A percentile compares a stretch with the other conserved stretches of the same genome.
These are phyloP conservation scores for Hygrocybe coccinea DNA, from an alignment of 768 basidiomycete species.

Conservation along the genomic window DNA sequence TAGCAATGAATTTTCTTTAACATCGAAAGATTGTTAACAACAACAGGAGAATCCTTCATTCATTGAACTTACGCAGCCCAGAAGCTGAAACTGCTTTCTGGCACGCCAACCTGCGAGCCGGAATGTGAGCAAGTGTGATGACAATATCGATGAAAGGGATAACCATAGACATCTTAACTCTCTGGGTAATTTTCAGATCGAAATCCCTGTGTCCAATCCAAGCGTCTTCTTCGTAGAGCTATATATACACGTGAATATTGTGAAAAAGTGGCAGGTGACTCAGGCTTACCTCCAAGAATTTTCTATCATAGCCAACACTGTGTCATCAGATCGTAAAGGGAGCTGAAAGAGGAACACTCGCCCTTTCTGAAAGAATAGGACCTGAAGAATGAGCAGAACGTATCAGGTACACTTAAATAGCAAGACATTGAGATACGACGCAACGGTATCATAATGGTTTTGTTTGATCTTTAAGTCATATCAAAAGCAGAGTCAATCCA, in stretches of 20 bases:
- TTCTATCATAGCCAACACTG: conserved; percentile 36
- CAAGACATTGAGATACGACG: conserved; percentile 14
- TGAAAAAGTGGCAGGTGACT: not conserved
- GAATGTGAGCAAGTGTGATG: not conserved
- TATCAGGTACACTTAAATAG: conserved; percentile 11
- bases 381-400: conserved; percentile 33
- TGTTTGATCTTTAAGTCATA: conserved; percentile 93
- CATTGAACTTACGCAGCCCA: conserved; percentile 71
- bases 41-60: not conserved
- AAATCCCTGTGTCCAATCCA: conserved; percentile 90
- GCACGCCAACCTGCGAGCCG: conserved; percentile 78
- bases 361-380: conserved; percentile 99
- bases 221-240: conserved; percentile 96
- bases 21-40: not conserved
- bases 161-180: conserved; percentile 99
- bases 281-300: conserved; percentile 66
- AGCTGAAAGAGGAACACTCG: conserved; percentile 24
- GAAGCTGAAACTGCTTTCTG: conserved; percentile 88
- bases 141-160: conserved; percentile 12
- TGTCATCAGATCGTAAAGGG: conserved; percentile 5
- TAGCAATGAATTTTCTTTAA: conserved; percentile 73
- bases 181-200: conserved; percentile 83
- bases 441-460: conserved; percentile 90
- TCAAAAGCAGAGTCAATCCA: not conserved
- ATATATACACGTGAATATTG: not conserved